Percentiles rank a stretch among this genome's conserved stretches.
Conservation (phyloP, 163 green algal species). For the Chloromonas sp. region DNA sequence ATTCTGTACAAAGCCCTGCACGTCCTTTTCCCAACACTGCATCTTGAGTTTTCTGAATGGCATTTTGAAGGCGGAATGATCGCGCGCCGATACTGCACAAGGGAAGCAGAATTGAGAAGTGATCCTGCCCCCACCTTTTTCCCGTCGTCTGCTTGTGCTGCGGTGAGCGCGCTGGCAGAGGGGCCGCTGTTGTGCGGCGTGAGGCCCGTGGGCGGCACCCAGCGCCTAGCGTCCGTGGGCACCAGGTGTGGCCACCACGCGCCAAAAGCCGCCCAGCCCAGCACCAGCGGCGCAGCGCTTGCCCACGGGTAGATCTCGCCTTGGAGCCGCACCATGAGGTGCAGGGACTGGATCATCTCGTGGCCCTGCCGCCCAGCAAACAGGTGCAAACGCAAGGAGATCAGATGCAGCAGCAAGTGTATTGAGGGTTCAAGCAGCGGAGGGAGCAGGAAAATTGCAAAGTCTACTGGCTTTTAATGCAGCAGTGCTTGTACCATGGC, state of each 20-base stretch:
- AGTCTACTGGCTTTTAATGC: no score
- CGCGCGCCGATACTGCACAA: no score
- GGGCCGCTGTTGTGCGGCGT: neutral
- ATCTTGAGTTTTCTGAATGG: neutral
- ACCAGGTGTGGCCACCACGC: slow-evolving; percentile 35
- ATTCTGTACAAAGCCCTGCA: no score
- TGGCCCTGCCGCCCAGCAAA: slow-evolving; percentile 4
- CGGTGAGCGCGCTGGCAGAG: neutral
- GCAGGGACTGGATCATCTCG: slow-evolving; percentile 17
- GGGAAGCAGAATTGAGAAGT: neutral
- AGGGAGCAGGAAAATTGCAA: no score
- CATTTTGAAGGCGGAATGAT: no score
- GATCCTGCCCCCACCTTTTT: neutral
- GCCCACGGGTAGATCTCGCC: slow-evolving; percentile 50
- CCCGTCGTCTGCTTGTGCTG: neutral
- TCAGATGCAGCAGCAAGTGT: no score
- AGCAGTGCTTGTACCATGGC: no score
- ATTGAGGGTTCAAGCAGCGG: no score
- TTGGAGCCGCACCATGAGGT: slow-evolving; percentile 48
- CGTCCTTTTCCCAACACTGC: neutral
- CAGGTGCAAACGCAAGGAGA: neutral
- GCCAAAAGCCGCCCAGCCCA: slow-evolving; percentile 57
- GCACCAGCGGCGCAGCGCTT: slow-evolving; percentile 42
- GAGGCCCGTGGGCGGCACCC: slow-evolving; percentile 2
- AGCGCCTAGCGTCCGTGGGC: slow-evolving; percentile 16